Conservation (phyloP, 495 filamentous ascomycete species). For the Tuber melanosporum region DNA sequence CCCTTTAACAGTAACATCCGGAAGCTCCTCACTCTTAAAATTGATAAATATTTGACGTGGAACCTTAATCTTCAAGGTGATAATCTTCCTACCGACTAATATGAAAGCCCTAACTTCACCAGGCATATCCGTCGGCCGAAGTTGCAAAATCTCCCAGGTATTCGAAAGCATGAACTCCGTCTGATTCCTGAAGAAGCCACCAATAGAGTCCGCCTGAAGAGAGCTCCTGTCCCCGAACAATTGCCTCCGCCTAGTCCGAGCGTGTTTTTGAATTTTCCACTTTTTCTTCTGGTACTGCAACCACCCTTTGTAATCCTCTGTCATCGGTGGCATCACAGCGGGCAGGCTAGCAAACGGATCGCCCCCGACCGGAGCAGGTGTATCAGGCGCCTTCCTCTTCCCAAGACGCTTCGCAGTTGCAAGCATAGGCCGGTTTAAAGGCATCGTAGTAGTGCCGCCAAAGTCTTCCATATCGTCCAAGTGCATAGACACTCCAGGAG, state of each 20-base stretch:
- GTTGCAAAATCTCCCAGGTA: conserved; percentile 91
- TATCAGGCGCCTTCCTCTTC: conserved; percentile 79
- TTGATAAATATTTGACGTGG: conserved; percentile 87
- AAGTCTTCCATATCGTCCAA: conserved; percentile 81
- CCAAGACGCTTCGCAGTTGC: conserved; percentile 56
- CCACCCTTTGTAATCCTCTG: conserved; percentile 82
- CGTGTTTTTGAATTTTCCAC: conserved; percentile 96
- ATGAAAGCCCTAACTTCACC: conserved; percentile 85
- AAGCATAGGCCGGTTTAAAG: conserved; percentile 57
- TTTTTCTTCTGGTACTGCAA: conserved; percentile 96
- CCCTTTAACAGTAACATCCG: conserved; percentile 79
- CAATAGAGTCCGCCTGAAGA: conserved; percentile 63
- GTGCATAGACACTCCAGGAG: conserved; percentile 25
- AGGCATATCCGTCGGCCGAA: conserved; percentile 68
- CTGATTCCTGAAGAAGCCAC: conserved; percentile 82
- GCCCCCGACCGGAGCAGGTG: conserved; percentile 52
- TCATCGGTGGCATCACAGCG: conserved; percentile 74
- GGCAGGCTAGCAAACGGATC: conserved; percentile 84
- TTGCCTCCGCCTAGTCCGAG: conserved; percentile 76
- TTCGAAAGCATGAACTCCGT: conserved; percentile 80
- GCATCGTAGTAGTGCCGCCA: conserved; percentile 53
- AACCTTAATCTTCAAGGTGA: conserved; percentile 80
- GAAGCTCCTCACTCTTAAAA: conserved; percentile 74
- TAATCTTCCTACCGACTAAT: conserved; percentile 85
- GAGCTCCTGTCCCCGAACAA: conserved; percentile 81